These are phyloP conservation scores for Candida hispaniensis DNA, from an alignment of 805 yeast genomes.

Conservation along the genomic window DNA sequence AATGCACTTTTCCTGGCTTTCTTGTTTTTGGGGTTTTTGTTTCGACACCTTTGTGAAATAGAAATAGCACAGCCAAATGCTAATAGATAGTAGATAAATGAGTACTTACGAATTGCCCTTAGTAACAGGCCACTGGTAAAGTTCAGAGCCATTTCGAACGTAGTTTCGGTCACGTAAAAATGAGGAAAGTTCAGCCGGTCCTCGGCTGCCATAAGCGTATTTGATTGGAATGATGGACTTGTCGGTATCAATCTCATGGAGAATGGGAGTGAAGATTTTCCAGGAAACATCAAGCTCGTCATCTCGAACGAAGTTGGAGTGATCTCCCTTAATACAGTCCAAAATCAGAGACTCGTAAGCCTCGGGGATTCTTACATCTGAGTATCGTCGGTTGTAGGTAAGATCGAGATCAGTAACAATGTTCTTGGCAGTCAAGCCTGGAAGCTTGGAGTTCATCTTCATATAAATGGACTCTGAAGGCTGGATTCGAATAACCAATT, in stretches of 20 bases:
- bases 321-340: conserved; percentile 85
- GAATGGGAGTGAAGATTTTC: conserved; percentile 85
- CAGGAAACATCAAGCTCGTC: conserved; percentile 93
- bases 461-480: conserved; percentile 90
- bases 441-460: conserved; percentile 87
- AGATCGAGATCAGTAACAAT: conserved; percentile 84
- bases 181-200: conserved; percentile 55
- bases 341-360: conserved; percentile 93
- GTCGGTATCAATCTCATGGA: conserved; percentile 54
- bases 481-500: conserved; percentile 86
- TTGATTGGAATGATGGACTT: conserved; percentile 53
- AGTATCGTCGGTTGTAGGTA: conserved; percentile 70
- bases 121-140: conserved; percentile 78
- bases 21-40: no score
- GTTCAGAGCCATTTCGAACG: conserved; percentile 46
- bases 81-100: not conserved
- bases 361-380: conserved; percentile 90
- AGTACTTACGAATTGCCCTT: conserved; percentile 22
- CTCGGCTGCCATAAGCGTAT: conserved; percentile 87
- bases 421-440: conserved; percentile 77
- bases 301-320: conserved; percentile 94
- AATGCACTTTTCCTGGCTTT: no score
- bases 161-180: conserved; percentile 66
- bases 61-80: no score
- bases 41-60: no score